Conservation (phyloP, 176 grass and related monocot species). For the Pharus latifolius region DNA sequence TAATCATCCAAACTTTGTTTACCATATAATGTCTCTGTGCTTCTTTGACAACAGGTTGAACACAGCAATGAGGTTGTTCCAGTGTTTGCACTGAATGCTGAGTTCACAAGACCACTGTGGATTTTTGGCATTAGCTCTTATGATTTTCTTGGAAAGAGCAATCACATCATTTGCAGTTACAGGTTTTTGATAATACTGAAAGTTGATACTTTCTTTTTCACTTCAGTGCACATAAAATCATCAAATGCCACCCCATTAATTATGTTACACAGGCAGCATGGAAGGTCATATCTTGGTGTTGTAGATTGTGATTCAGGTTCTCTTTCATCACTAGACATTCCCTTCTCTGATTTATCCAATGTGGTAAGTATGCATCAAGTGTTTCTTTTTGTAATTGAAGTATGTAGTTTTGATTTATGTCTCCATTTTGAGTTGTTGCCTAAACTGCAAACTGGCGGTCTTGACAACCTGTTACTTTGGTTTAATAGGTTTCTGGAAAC, state of each 20-base stretch:
- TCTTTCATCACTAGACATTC: slow-evolving; percentile 69
- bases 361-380: slow-evolving; percentile 42
- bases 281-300: slow-evolving; percentile 77
- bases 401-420: not conserved
- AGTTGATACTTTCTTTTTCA: not conserved
- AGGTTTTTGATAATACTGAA: slow-evolving; percentile 48
- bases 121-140: slow-evolving; percentile 88
- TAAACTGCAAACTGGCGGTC: not conserved
- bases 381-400: not conserved
- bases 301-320: slow-evolving; percentile 54
- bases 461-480: not conserved
- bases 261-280: slow-evolving; percentile 52
- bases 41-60: slow-evolving; percentile 52
- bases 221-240: slow-evolving; percentile 7
- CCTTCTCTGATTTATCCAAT: slow-evolving; percentile 64
- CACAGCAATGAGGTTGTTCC: slow-evolving; percentile 57
- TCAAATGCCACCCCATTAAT: not conserved
- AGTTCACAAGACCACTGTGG: slow-evolving; percentile 83
- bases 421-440: not conserved
- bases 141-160: slow-evolving; percentile 58
- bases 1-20: not conserved
- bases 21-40: not conserved
- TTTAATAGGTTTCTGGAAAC: slow-evolving; percentile 38
- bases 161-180: slow-evolving; percentile 80
- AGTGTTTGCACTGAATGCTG: slow-evolving; percentile 68